Conservation (phyloP, 495 filamentous ascomycete species). For the Penicillium alfredii region DNA sequence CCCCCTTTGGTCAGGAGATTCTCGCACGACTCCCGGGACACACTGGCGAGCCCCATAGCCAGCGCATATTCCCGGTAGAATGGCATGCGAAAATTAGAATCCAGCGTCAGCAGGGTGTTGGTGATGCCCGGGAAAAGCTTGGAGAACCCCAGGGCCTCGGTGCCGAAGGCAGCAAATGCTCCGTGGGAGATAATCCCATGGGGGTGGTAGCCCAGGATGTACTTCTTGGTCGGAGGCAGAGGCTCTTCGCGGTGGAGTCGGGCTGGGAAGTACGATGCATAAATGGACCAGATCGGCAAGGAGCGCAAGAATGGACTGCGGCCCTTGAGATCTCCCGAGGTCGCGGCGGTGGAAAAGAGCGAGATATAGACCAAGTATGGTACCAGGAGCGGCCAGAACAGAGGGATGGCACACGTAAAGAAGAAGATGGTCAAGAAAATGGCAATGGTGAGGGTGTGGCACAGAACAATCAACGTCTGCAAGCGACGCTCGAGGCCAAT, state of each 20-base stretch:
- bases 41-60: conserved; percentile 76
- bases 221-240: conserved; percentile 79
- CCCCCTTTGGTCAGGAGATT: conserved; percentile 78
- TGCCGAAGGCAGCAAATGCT: conserved; percentile 87
- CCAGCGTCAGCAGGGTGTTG: conserved; percentile 84
- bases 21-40: conserved; percentile 84
- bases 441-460: conserved; percentile 78
- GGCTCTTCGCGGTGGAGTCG: conserved; percentile 72
- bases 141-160: conserved; percentile 83
- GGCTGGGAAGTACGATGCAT: conserved; percentile 89
- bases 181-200: conserved; percentile 97
- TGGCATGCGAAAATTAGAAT: conserved; percentile 86
- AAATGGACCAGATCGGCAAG: conserved; percentile 79
- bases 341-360: conserved; percentile 68
- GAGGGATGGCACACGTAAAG: conserved; percentile 80
- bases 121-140: conserved; percentile 93
- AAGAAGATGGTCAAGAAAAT: conserved; percentile 76
- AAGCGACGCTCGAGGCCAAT: conserved; percentile 79
- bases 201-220: conserved; percentile 96
- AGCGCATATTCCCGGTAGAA: conserved; percentile 91
- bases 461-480: conserved; percentile 80
- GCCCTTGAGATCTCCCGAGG: conserved; percentile 64
- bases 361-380: conserved; percentile 80
- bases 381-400: conserved; percentile 88
- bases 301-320: conserved; percentile 68